Conservation (phyloP, 306 rosid species). For the Cicer bijugum region DNA sequence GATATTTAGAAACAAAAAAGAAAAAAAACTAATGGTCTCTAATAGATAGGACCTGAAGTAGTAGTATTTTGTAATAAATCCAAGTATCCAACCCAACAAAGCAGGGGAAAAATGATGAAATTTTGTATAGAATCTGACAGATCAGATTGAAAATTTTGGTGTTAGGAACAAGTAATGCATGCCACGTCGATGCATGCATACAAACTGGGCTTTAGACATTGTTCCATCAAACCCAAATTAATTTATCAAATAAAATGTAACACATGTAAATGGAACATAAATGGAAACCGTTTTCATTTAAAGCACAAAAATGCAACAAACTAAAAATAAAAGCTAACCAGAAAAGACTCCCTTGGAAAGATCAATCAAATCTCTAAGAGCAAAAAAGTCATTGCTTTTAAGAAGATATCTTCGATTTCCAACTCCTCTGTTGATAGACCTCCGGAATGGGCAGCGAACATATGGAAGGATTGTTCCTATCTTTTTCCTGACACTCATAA, state of each 20-base stretch:
- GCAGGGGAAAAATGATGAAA: neutral
- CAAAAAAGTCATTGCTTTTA: constrained; percentile 93
- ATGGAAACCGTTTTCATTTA: neutral
- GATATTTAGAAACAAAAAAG: neutral
- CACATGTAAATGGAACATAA: constrained; percentile 23
- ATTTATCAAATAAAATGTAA: neutral
- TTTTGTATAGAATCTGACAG: constrained; percentile 12
- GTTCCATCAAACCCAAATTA: constrained; percentile 36
- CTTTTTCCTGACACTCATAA: constrained; percentile 84
- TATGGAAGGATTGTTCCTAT: constrained; percentile 73
- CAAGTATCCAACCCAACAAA: neutral
- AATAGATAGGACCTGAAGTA: neutral
- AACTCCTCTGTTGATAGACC: constrained; percentile 79
- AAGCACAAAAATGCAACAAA: constrained; percentile 22
- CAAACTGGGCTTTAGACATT: constrained; percentile 11
- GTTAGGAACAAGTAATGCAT: constrained; percentile 29
- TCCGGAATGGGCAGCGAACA: constrained; percentile 84
- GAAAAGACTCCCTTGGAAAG: constrained; percentile 98
- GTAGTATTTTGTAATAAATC: neutral
- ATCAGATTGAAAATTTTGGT: neutral
- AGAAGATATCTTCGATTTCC: constrained; percentile 88
- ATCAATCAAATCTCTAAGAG: constrained; percentile 93
- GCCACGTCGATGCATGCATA: constrained; percentile 11
- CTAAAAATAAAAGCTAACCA: constrained; percentile 59
- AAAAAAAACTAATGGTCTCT: neutral